Percentiles rank a stretch among this genome's conserved stretches.
phyloP scores from a whole-genome alignment of 345 rosid genomes.

The Citrus reticulata region DNA sequence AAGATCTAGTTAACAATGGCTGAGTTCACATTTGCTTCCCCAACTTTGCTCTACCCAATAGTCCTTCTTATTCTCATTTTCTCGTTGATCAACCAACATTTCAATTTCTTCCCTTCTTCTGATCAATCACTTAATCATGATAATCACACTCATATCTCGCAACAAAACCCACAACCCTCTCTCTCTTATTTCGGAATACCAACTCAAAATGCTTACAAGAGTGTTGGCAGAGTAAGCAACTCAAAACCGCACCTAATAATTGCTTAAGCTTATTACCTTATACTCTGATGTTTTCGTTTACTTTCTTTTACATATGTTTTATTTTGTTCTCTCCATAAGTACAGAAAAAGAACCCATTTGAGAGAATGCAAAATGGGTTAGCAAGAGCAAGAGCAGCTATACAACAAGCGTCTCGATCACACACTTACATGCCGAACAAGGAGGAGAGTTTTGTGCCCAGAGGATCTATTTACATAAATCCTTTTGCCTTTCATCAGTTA shows the following conservation, averaged over 20 bases:
- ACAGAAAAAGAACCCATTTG: constrained; percentile 21
- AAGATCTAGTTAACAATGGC: constrained; percentile 27
- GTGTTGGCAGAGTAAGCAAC: not conserved
- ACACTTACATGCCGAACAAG: constrained; percentile 20
- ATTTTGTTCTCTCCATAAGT: not conserved
- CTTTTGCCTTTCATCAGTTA: constrained; percentile 68
- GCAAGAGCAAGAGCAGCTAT: constrained; percentile 67
- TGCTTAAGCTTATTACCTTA: not conserved
- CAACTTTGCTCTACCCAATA: constrained; percentile 36
- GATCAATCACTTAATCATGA: not conserved
- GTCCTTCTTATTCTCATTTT: constrained; percentile 42
- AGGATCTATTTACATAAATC: constrained; percentile 55
- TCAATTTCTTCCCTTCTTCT: constrained; percentile 20
- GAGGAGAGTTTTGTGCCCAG: constrained; percentile 32
- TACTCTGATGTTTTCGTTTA: not conserved
- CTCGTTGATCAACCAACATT: constrained; percentile 36
- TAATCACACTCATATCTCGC: not conserved
- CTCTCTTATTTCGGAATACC: not conserved
- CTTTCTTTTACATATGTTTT: not conserved
- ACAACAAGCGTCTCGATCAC: constrained; percentile 32
- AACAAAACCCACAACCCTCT: not conserved
- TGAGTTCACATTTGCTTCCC: constrained; percentile 38
- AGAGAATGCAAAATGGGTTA: constrained; percentile 52
- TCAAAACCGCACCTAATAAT: not conserved
- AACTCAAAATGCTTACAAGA: not conserved